Base-by-base conservation (phyloP, 257 asterid genomes). In the Linderniella brevidens region DNA sequence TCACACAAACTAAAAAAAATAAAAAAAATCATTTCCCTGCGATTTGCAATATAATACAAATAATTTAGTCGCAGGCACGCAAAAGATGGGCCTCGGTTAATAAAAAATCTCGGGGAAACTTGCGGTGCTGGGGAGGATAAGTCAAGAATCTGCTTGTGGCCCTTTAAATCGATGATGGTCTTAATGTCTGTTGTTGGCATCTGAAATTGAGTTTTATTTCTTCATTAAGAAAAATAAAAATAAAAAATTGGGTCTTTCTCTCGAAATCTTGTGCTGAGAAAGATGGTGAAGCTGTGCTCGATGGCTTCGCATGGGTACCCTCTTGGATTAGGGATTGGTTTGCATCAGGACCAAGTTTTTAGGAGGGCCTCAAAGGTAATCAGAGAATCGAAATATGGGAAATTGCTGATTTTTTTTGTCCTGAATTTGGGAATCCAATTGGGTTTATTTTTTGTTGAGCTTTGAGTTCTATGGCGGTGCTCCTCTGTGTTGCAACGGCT, bases 301-400 rank as follows among this genome's bases (percentile, higher is more conserved):
- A 59, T 77, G 79, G 75, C 87, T 68, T 74, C 78, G 19, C 65
- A 64, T 51, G 71, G 71, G 13, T 59, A 55, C 48, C 72, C 64
- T 41, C 65, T 69, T 42, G 58, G 44, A 8, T 46, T 42, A 17
- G 76, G 78, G 37, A 51, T 62, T 18, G 46, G 58, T 55, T 47
- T 61, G 36, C 53, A 67, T 43, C 64, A 65, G 0, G 86, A 70
- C 35, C 67, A 53, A 52, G 25, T 38, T 35, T 53, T 46, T 1
- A 41, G 37, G 47, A 68, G 42, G 71, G 32, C 46, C 17, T 41
- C 46, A 11, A 68, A 78, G 80, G 88, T 78, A 56, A 42, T 11
- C 32, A 25, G 6, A 2, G 32, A 25, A 2, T 25, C 32, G 32
- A 25, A 25, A 6, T 25, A 25, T 25, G 6, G 4, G 32, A 25